phyloP scores from a whole-genome alignment of 306 rosid species.

The Sicyos baderoa region DNA sequence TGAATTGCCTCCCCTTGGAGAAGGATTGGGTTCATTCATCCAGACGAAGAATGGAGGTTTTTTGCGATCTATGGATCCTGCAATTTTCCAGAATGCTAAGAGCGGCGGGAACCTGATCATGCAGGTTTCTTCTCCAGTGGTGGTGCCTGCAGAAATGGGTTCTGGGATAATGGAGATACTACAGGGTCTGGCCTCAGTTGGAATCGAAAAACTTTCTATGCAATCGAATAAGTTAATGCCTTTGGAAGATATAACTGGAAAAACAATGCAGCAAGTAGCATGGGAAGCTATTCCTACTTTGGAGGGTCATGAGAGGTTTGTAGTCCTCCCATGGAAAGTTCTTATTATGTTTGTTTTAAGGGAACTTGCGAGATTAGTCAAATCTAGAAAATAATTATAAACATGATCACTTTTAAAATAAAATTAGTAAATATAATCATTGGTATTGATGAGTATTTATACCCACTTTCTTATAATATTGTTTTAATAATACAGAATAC shows the following conservation, averaged over 20 bases:
- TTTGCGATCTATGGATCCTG: conserved; percentile 70
- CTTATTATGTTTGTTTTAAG: neutral
- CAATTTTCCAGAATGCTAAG: conserved; percentile 52
- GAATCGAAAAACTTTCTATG: conserved; percentile 88
- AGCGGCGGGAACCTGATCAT: conserved; percentile 60
- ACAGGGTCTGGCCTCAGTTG: conserved; percentile 66
- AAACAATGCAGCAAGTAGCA: conserved; percentile 81
- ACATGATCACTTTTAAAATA: too few relatives aligned
- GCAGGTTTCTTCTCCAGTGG: conserved; percentile 87
- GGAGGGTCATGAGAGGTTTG: conserved; percentile 56
- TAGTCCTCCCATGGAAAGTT: neutral
- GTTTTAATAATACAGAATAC: too few relatives aligned
- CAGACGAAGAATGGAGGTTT: conserved; percentile 80
- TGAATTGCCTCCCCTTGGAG: conserved; percentile 70
- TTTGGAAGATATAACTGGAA: conserved; percentile 82
- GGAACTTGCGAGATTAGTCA: too few relatives aligned
- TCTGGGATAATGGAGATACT: conserved; percentile 69
- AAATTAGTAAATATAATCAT: too few relatives aligned
- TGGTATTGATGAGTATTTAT: too few relatives aligned
- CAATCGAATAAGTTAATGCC: conserved; percentile 90
- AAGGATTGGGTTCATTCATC: conserved; percentile 69
- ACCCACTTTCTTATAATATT: too few relatives aligned
- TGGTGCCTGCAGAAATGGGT: conserved; percentile 92
- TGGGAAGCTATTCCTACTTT: conserved; percentile 62
- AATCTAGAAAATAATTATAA: too few relatives aligned